These are phyloP conservation scores for Nectriaceae sp. DNA, from an alignment of 2,329 filamentous ascomycete genomes.

Conservation along the genomic window DNA sequence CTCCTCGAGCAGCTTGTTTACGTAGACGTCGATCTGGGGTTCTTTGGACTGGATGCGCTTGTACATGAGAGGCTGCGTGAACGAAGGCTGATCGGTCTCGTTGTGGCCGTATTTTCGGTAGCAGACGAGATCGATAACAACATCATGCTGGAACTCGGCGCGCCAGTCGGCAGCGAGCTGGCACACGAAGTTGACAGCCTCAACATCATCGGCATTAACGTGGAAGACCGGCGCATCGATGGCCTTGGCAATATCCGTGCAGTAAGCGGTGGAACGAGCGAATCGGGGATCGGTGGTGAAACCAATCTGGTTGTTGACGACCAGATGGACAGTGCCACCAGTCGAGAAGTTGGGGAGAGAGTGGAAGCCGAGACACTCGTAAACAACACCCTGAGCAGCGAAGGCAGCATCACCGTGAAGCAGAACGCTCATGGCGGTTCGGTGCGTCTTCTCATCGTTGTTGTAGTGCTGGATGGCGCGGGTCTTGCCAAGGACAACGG, in stretches of 20 bases:
- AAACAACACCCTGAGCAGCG: slow-evolving; percentile 94
- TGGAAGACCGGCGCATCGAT: slow-evolving; percentile 99
- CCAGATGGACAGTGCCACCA: slow-evolving; percentile 92
- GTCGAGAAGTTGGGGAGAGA: slow-evolving; percentile 95
- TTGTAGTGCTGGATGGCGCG: slow-evolving; percentile 99
- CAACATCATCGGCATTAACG: slow-evolving; percentile 97
- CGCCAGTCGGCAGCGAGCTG: slow-evolving; percentile 97
- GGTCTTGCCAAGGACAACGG: slow-evolving; percentile 95
- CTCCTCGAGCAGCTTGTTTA: slow-evolving; percentile 86
- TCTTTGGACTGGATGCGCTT: slow-evolving; percentile 89
- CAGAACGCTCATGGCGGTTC: slow-evolving; percentile 90
- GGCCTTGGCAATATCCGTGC: slow-evolving; percentile 98
- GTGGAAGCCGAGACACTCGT: slow-evolving; percentile 98
- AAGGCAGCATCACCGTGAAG: slow-evolving; percentile 98
- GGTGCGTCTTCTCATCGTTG: slow-evolving; percentile 87
- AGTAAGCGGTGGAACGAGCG: slow-evolving; percentile 96
- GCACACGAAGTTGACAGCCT: slow-evolving; percentile 97
- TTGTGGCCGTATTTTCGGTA: slow-evolving; percentile 99
- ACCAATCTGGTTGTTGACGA: slow-evolving; percentile 99
- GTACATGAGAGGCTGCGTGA: slow-evolving; percentile 99
- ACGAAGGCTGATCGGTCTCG: slow-evolving; percentile 98
- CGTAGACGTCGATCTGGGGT: slow-evolving; percentile 86
- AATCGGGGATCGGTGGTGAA: slow-evolving; percentile 99
- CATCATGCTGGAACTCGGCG: slow-evolving; percentile 97
- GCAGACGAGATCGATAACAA: slow-evolving; percentile 97